Evolutionary conservation across 2,329 filamentous ascomycete species (phyloP), one percentile per base, ranked within the genome.

Genomic region (Xylaria sp.): DNA sequence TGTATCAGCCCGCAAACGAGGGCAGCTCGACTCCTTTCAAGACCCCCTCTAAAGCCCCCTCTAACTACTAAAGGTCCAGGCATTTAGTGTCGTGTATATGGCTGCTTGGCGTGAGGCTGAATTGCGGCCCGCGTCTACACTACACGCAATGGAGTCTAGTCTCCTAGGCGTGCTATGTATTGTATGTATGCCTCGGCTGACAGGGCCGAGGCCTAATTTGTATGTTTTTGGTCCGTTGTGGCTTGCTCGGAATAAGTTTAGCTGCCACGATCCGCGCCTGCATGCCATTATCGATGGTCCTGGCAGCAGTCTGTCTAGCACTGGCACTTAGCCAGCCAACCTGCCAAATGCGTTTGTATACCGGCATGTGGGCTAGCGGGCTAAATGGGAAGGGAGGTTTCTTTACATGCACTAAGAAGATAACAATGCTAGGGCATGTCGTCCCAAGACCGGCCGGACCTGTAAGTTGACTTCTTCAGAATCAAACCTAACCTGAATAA

Each of bases 31-130:
- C 58, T 70, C 64, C 54, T 66, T 62, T 55, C 23, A 39, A 69
- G 32, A 48, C 28, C 34, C 34, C 34, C 34, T 37, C 34, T 37
- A 10, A 37, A 37, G 34, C 10, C 34, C 50, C 51, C 57, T 63
- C 32, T 32, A 48, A 44, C 59, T 65, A 51, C 46, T 46, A 44
- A 34, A 25, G 39, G 32, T 48, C 55, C 39, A 37, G 10, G 23
- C 37, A 41, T 18, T n/a, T n/a, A 46, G 15, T 37, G 41, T 46
- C n/a, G 3, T 18, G 12, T 57, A 41, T 6, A 52, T 41, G 46
- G 37, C 48, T 15, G 57, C 59, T 59, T 69, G 66, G 63, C 52
- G 69, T 69, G 70, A 71, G 65, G 70, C 70, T 70, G 70, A 71
- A 63, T 63, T 39, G 60, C 63, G 66, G 61, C 65, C 69, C 69